Evolutionary conservation across 164 flowering plant species (phyloP), one percentile per base, ranked within the genome.

Genomic region (Dillenia suffruticosa): DNA sequence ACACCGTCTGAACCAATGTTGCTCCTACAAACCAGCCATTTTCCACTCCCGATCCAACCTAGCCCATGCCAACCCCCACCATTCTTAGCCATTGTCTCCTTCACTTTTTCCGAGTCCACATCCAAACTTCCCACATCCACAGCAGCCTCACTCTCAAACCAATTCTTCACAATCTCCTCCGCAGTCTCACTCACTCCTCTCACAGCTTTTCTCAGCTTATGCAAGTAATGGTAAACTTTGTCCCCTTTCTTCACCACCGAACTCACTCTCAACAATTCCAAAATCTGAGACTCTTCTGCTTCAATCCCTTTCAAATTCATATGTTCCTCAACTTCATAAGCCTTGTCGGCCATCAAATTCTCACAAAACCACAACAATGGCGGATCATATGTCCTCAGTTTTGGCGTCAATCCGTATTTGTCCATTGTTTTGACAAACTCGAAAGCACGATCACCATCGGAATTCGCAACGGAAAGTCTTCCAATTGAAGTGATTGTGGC

Each of bases 31-130:
- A 84, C 83, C 13, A 53, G 70, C 97, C 97, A 90, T 17, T 69
- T 63, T 19, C 96, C 98, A 58, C 72, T 68, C 57, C 98, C 97
- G 66, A 83, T 62, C 98, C 97, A 93, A 46, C 98, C 98, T 49
- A 75, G 65, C 44, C 96, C 97, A 77, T 93, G 97, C 90, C 90
- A 90, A 45, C 98, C 98, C 61, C 98, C 94, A 7, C 98, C 98
- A 75, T 88, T 90, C 72, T 59, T 79, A 68, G 56, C 62, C 56
- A 76, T 53, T 15, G 64, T 81, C 13, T 82, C 87, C 70, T 70
- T 78, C 50, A 86, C 69, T 65, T 44, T 22, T 32, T 46, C 74
- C 22, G 9, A 65, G 57, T 78, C 84, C 75, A 63, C 65, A 63
- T 63, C 66, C 63, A n/a, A 61, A 16, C 63, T 57, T 9, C 77